phyloP scores from a whole-genome alignment of 345 rosid species.

The Syzygium jambos region DNA sequence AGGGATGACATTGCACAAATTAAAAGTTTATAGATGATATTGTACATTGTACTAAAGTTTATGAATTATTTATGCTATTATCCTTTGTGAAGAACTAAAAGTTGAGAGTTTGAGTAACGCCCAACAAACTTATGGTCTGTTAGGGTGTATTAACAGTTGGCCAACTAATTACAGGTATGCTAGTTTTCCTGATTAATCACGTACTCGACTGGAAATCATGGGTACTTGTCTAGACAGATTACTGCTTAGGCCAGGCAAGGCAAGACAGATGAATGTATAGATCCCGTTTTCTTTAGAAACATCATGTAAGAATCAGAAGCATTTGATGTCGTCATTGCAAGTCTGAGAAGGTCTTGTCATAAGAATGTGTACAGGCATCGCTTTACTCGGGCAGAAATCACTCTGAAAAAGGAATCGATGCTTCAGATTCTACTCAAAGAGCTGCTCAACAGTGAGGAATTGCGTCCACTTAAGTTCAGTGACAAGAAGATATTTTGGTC shows the following conservation, averaged over 20 bases:
- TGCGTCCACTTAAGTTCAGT: neutral
- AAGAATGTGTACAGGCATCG: neutral
- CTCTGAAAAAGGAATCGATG: neutral
- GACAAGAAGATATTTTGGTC: neutral
- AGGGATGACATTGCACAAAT: neutral
- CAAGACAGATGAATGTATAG: neutral
- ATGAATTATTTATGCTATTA: neutral
- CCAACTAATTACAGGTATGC: neutral
- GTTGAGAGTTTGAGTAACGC: neutral
- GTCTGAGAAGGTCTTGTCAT: neutral
- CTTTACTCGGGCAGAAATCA: neutral
- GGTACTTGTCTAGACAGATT: neutral
- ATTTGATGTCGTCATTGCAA: neutral
- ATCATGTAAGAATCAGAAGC: neutral
- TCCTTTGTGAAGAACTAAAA: neutral
- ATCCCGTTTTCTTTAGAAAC: neutral
- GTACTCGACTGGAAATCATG: neutral
- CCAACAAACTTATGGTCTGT: neutral
- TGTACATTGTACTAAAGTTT: neutral
- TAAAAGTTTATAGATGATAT: neutral
- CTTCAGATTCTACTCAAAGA: neutral
- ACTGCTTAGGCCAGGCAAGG: neutral
- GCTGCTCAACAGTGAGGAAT: neutral
- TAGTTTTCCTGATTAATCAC: neutral
- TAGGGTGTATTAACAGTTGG: neutral